Conservation (phyloP, 257 asterid genomes). For the Gardenia jasminoides region DNA sequence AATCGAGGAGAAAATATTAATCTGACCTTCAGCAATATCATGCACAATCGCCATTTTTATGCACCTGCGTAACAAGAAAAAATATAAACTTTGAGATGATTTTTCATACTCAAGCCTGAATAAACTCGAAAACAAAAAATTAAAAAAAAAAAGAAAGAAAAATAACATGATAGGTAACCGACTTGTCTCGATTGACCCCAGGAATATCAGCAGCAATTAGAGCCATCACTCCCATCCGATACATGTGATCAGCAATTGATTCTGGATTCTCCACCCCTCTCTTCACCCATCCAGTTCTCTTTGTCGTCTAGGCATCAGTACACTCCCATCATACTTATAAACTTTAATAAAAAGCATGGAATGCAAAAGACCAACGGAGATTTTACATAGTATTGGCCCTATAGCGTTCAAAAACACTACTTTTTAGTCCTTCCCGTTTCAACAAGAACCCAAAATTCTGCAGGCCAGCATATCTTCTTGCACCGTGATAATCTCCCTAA, state of each 20-base stretch:
- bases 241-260: slow-evolving; percentile 95
- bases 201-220: slow-evolving; percentile 80
- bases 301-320: slow-evolving; percentile 55
- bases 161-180: slow-evolving; percentile 15
- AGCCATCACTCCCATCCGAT: slow-evolving; percentile 95
- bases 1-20: background rate
- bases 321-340: slow-evolving; percentile 11
- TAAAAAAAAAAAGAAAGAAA: background rate
- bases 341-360: slow-evolving; percentile 2
- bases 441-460: background rate
- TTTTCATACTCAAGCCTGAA: slow-evolving; percentile 4
- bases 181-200: slow-evolving; percentile 89
- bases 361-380: background rate
- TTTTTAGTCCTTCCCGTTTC: background rate
- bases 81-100: background rate
- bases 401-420: too few relatives aligned
- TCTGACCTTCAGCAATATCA: slow-evolving; percentile 87
- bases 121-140: slow-evolving; percentile 5
- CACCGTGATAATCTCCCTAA: too few relatives aligned
- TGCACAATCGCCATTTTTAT: slow-evolving; percentile 95
- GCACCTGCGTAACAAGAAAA: slow-evolving; percentile 56
- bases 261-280: slow-evolving; percentile 71
- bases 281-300: slow-evolving; percentile 81
- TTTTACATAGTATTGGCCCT: too few relatives aligned
- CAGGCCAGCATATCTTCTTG: too few relatives aligned